These are phyloP conservation scores for Striga hermonthica DNA, from an alignment of 305 asterid genomes.

Conservation along the genomic window DNA sequence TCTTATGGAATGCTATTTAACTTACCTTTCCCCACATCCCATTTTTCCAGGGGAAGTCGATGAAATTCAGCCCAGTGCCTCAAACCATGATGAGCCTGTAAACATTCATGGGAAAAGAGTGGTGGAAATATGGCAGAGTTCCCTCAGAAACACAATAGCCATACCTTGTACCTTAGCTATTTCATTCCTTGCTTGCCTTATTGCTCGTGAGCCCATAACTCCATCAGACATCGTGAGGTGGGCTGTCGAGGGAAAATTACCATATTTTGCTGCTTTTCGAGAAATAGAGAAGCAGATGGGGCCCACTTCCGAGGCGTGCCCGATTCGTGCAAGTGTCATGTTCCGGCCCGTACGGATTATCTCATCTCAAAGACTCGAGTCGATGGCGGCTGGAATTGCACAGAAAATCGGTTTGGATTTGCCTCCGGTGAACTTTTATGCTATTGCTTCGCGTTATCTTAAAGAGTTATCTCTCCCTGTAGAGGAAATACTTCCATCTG, in stretches of 20 bases:
- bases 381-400: constrained; percentile 62
- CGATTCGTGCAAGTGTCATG: constrained; percentile 56
- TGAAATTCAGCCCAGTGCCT: constrained; percentile 35
- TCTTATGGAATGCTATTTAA: constrained; percentile 1
- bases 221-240: constrained; percentile 76
- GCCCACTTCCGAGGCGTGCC: constrained; percentile 50
- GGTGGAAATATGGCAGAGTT: constrained; percentile 62
- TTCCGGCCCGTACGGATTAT: constrained; percentile 54
- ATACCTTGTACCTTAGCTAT: constrained; percentile 58
- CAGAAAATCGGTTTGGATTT: constrained; percentile 55
- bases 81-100: constrained; percentile 47
- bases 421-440: constrained; percentile 75
- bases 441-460: constrained; percentile 61
- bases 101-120: constrained; percentile 57
- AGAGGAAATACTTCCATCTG: constrained; percentile 48
- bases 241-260: constrained; percentile 77
- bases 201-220: constrained; percentile 69
- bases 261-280: constrained; percentile 66
- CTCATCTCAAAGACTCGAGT: constrained; percentile 67
- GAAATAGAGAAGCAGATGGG: constrained; percentile 69
- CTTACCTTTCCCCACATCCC: not conserved
- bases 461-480: constrained; percentile 58
- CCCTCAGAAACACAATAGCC: constrained; percentile 50
- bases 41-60: constrained; percentile 46
- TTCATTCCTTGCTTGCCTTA: constrained; percentile 68